Conservation (phyloP, 1,139 yeast genomes). For the Protomyces pachydermus region DNA sequence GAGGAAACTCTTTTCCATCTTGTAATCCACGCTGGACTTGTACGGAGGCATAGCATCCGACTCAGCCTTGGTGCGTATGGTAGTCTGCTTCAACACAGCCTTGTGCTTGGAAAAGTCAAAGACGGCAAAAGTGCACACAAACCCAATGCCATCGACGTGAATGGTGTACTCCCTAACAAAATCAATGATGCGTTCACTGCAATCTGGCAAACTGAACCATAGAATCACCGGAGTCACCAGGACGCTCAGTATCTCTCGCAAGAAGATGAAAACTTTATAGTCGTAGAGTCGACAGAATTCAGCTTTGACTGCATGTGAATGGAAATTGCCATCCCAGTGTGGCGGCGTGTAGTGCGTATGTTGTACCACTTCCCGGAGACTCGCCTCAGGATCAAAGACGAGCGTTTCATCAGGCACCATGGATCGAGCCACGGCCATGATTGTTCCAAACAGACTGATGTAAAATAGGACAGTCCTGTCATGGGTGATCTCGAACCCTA, state of each 20-base stretch:
- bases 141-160: constrained; percentile 90
- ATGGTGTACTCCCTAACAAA: constrained; percentile 84
- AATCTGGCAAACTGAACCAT: constrained; percentile 72
- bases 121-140: constrained; percentile 90
- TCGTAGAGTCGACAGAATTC: constrained; percentile 79
- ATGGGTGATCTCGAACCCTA: constrained; percentile 80
- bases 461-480: constrained; percentile 81
- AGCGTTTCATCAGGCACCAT: constrained; percentile 57
- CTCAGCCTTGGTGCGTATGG: background rate
- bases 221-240: constrained; percentile 79
- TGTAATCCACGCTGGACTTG: constrained; percentile 5
- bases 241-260: constrained; percentile 75
- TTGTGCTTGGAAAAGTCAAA: constrained; percentile 58
- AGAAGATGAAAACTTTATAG: constrained; percentile 62
- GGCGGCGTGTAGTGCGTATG: constrained; percentile 86
- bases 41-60: background rate
- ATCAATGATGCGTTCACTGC: constrained; percentile 72
- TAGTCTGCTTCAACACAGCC: background rate
- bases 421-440: constrained; percentile 67
- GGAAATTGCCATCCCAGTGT: constrained; percentile 78
- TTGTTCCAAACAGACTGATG: constrained; percentile 76
- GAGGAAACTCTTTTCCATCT: constrained; percentile 27
- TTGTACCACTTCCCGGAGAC: constrained; percentile 68
- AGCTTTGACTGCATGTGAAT: constrained; percentile 53
- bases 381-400: constrained; percentile 86